Evolutionary conservation across 805 yeast genomes (phyloP), one percentile per base, ranked within the genome.

Genomic region (Phaffomyces thermotolerans): DNA sequence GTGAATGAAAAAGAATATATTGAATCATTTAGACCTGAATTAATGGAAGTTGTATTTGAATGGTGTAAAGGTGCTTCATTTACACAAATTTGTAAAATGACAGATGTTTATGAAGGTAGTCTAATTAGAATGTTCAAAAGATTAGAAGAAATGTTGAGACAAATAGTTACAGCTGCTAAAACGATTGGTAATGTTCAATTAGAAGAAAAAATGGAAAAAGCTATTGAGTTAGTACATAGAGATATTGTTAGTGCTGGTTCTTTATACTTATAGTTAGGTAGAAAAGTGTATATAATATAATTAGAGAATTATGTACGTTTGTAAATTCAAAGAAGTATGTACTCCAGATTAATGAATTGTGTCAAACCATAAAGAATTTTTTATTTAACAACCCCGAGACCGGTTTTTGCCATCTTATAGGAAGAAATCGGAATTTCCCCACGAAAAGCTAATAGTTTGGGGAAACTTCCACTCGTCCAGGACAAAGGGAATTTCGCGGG

Each of bases 1-100:
- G 70, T 93, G 39, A 82, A 80, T 7, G 98, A 91, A 59, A 87
- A 88, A 57, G 98, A 90, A 45, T 93, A 93, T 59, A 84, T 93
- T 34, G 96, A 89, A 60, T 75, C 84, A 24, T 95, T 93, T 70
- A 80, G 95, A 65, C 83, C 89, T 17, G 96, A 93, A 60, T 72
- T 93, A 48, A 91, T 93, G 98, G 98, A 90, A 62, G 97, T 93
- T 41, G 96, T 93, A 1, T 88, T 69, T 63, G 85, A 91, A 39
- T 93, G 99, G 99, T 88, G 96, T 63, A 82, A 84, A 60, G 98
- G 98, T 17, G 96, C 96, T 7, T 71, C 93, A 0, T 93, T 93
- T 64, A 91, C 97, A 0, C 96, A 91, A 62, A 91, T 93, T 50
- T 91, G 98, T 69, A 91, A 91, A 64, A 89, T 93, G 96, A 93